Base-by-base conservation (phyloP, 148 eudicot species). In the Chenopodium suecicum region DNA sequence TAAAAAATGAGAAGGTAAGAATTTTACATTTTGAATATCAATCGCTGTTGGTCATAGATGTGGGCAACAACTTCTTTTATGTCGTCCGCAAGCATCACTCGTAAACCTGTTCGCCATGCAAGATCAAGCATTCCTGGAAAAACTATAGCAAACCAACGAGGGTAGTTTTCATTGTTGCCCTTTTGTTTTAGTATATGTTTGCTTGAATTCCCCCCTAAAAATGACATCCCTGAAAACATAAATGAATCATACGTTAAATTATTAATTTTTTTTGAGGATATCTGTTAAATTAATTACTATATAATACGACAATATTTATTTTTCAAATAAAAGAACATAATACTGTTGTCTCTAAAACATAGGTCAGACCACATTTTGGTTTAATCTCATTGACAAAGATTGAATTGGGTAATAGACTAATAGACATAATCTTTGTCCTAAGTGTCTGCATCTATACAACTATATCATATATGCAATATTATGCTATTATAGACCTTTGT, bases 111-210 rank as follows among this genome's bases (percentile, higher is more conserved):
- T 25, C 63, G 73, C 31, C 23, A 47, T 47, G 81, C 74, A 68
- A 78, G 44, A 48, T 78, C 73, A 48, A 67, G 7, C 81, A 78
- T 78, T 48, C 74, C 81, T 9, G 74, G 81, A 29, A 78, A 78
- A 17, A 78, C 81, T 47, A 78, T 78, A 46, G 64, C 64, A 67
- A 68, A 78, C 81, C 81, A 78, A 41, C 72, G 80, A 77, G 80
- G 80, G 71, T 65, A 77, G 16, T 27, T 14, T 37, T 27, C n/a
- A 68, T 31, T 8, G 9, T 27, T 67, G 34, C 31, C 22, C 7
- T 65, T 8, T 50, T 20, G 5, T n/a, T 50, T 71, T 7, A 46
- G 17, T 72, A 70, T 16, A 29, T 27, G 23, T n/a, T n/a, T 46
- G 4, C 4, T 46, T 46, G 29, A 72, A 72, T 46, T 34, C 20